Evolutionary conservation across 805 yeast species (phyloP).

Genomic region (Saccharomycopsis microspora): DNA sequence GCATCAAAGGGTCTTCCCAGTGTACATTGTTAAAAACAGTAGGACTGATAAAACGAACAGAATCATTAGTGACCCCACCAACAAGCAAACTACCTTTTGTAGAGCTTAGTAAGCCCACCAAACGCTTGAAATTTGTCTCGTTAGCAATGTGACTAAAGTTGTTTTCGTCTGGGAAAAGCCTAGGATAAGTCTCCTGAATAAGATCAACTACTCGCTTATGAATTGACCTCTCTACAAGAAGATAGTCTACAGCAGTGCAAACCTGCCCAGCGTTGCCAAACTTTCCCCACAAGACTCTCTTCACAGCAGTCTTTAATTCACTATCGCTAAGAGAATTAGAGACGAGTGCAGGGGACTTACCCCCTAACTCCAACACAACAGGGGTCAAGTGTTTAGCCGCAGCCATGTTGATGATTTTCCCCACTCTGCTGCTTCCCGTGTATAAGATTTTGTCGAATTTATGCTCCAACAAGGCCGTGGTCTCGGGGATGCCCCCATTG

Average conservation of each 20-base stretch:
- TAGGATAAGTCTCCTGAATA: constrained; percentile 32
- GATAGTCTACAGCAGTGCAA: constrained; percentile 82
- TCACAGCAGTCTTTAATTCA: constrained; percentile 29
- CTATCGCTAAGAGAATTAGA: constrained; percentile 24
- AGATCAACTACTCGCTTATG: constrained; percentile 39
- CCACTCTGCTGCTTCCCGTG: constrained; percentile 75
- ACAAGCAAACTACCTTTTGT: constrained; percentile 44
- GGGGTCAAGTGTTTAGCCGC: constrained; percentile 88
- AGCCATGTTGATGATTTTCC: constrained; percentile 60
- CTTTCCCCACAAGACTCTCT: constrained; percentile 68
- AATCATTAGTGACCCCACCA: constrained; percentile 31
- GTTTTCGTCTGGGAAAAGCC: constrained; percentile 21
- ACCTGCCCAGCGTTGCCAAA: constrained; percentile 81
- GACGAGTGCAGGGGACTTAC: constrained; percentile 78
- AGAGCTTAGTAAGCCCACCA: constrained; percentile 29
- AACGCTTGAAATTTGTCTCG: constrained; percentile 37
- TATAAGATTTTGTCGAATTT: constrained; percentile 75
- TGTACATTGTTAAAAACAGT: constrained; percentile 54
- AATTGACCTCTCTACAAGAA: constrained; percentile 50
- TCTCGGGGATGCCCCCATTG: constrained; percentile 34
- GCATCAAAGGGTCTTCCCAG: constrained; percentile 64
- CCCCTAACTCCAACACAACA: constrained; percentile 74
- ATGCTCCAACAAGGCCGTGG: constrained; percentile 46
- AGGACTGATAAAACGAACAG: constrained; percentile 51
- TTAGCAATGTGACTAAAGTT: constrained; percentile 53